Base-by-base conservation (phyloP, 1,139 yeast species). In the Candida sanyaensis region DNA sequence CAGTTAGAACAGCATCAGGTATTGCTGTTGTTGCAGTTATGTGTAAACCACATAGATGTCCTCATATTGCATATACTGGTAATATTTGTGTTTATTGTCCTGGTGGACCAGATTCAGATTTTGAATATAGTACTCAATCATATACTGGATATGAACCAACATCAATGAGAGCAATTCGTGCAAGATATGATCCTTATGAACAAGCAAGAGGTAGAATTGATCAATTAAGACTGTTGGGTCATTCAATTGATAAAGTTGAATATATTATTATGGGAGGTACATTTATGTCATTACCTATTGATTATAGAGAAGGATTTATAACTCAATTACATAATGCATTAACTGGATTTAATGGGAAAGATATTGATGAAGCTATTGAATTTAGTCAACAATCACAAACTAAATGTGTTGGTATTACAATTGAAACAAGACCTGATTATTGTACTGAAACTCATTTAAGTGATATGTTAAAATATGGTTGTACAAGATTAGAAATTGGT, bases 1-100 rank as follows among this genome's bases (percentile, higher is more conserved):
- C 99, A 0, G 98, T 93, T 43, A 81, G 99, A 67, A 95, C 99
- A 0, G 99, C 99, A 0, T 88, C 97, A 9, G 99, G 93, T 61
- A 95, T 93, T 51, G 99, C 99, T 6, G 99, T 93, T 23, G 99
- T 93, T 44, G 99, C 99, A 0, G 98, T 95, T 33, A 93, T 95
- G 98, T 93, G 98, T 73, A 95, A 93, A 66, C 99, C 99, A 3
- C 99, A 93, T 68, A 80, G 99, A 72, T 93, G 99, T 71, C 99
- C 99, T 30, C 99, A 93, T 67, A 95, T 93, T 61, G 98, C 99
- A 30, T 95, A 93, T 66, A 93, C 99, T 0, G 99, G 99, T 51
- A 93, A 93, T 62, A 93, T 93, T 53, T 93, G 99, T 75, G 99
- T 93, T 12, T 93, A 93, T 65, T 93, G 99, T 71, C 99, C 99